These are phyloP conservation scores for Phytophthora kernoviae DNA, from an alignment of 352 stramenopile species.

Conservation along the genomic window DNA sequence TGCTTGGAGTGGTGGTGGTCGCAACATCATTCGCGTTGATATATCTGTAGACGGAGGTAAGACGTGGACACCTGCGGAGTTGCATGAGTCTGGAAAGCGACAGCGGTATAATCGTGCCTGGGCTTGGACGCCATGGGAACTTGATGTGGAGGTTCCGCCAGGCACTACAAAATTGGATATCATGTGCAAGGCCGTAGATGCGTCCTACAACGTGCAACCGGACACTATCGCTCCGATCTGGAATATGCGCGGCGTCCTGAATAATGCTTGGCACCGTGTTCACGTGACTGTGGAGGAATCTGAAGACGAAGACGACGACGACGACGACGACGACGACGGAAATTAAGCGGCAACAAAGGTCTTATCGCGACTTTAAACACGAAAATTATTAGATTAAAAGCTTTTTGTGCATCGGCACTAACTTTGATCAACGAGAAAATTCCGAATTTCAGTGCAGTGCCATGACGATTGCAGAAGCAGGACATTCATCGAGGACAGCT, in stretches of 20 bases:
- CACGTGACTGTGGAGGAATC: conserved; percentile 66
- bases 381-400: neutral
- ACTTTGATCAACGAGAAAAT: too few relatives aligned
- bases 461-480: too few relatives aligned
- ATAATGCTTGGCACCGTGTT: conserved; percentile 96
- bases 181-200: conserved; percentile 94
- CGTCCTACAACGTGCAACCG: conserved; percentile 96
- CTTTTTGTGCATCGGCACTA: too few relatives aligned
- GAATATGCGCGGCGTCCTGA: conserved; percentile 98
- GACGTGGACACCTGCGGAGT: conserved; percentile 91
- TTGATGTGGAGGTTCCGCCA: conserved; percentile 89
- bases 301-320: conserved; percentile 42
- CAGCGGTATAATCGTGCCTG: conserved; percentile 92
- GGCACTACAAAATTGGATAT: conserved; percentile 87
- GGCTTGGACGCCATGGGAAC: conserved; percentile 97
- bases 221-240: conserved; percentile 95
- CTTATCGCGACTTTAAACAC: neutral
- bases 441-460: too few relatives aligned
- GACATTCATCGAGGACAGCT: too few relatives aligned
- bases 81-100: conserved; percentile 81
- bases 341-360: too few relatives aligned
- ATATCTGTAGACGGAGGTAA: conserved; percentile 94
- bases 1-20: conserved; percentile 94
- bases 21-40: conserved; percentile 96
- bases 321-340: conserved; percentile 33